Evolutionary conservation across 805 yeast species (phyloP).

Genomic region (Metschnikowia shivogae): DNA sequence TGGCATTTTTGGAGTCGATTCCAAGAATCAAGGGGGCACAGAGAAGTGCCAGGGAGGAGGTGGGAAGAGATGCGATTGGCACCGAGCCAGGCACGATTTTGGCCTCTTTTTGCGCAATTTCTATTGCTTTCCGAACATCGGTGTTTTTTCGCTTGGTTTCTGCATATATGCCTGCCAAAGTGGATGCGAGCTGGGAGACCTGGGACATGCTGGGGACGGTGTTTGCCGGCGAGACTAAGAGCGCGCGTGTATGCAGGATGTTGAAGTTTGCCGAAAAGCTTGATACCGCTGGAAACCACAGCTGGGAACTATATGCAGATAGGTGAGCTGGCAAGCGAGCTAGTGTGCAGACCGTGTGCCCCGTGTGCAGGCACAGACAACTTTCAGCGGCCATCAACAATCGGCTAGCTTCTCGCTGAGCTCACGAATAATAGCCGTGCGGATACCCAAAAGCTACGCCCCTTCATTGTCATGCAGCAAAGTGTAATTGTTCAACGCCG

Average conservation of each 20-base stretch:
- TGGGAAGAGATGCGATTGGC: conserved; percentile 34
- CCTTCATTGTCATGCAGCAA: too few species aligned
- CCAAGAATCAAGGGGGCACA: conserved; percentile 64
- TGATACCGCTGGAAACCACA: too few species aligned
- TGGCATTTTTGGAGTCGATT: conserved; percentile 70
- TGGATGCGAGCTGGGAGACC: conserved; percentile 31
- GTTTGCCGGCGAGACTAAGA: neutral
- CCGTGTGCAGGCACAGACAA: too few species aligned
- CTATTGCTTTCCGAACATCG: conserved; percentile 55
- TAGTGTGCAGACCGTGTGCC: too few species aligned
- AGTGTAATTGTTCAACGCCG: too few species aligned
- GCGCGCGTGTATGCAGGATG: neutral
- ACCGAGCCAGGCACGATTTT: conserved; percentile 7
- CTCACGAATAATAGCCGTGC: too few species aligned
- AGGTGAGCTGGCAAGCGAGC: too few species aligned
- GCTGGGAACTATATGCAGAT: too few species aligned
- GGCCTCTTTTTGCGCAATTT: conserved; percentile 20
- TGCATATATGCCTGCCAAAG: conserved; percentile 54
- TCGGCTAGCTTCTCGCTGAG: too few species aligned
- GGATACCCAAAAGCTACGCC: too few species aligned
- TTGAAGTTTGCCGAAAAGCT: neutral
- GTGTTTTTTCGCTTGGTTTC: conserved; percentile 70
- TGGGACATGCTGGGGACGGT: conserved; percentile 10
- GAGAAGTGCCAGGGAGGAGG: conserved; percentile 30
- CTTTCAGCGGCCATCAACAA: too few species aligned